A percentile compares a stretch with the other conserved stretches of the same genome.
Evolutionary conservation across 371 early-diverging fungal genomes (phyloP).

Genomic region (Zychaea mexicana): DNA sequence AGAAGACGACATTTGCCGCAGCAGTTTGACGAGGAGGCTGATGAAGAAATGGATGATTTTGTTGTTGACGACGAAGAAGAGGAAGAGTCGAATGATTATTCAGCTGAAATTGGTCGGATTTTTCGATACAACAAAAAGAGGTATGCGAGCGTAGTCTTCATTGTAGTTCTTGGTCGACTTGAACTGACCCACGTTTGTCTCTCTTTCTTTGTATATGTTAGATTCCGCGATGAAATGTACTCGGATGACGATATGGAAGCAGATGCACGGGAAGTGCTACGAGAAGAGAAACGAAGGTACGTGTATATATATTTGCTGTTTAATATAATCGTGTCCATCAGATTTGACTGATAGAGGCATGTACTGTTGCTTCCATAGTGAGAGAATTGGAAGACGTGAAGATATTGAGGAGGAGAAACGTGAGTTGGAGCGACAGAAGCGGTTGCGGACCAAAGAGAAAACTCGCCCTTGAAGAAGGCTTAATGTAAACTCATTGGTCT

Average conservation of each 20-base stretch:
- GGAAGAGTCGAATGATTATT: conserved; percentile 29
- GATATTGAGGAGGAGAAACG: conserved; percentile 58
- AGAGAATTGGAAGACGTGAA: conserved; percentile 55
- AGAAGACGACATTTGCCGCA: conserved; percentile 13
- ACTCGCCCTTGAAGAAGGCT: neutral
- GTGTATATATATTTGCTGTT: neutral
- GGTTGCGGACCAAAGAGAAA: conserved; percentile 46
- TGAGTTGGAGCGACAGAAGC: conserved; percentile 68
- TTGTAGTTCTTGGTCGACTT: no score
- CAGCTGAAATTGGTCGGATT: conserved; percentile 50
- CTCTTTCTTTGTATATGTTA: conserved; percentile 22
- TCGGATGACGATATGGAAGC: conserved; percentile 71
- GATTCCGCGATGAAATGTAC: conserved; percentile 51
- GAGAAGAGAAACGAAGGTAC: conserved; percentile 64
- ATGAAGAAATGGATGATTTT: conserved; percentile 40
- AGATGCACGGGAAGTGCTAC: conserved; percentile 53
- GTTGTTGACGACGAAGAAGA: conserved; percentile 59
- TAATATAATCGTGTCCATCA: neutral
- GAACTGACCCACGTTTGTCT: neutral
- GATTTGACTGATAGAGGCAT: neutral
- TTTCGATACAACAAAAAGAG: conserved; percentile 47
- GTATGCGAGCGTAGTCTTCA: conserved; percentile 6
- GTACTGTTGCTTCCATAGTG: conserved; percentile 30
- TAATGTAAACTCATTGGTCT: neutral
- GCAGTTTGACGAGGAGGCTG: conserved; percentile 39